These are phyloP conservation scores for Quercus mongolica DNA, from an alignment of 306 rosid species.

Conservation along the genomic window DNA sequence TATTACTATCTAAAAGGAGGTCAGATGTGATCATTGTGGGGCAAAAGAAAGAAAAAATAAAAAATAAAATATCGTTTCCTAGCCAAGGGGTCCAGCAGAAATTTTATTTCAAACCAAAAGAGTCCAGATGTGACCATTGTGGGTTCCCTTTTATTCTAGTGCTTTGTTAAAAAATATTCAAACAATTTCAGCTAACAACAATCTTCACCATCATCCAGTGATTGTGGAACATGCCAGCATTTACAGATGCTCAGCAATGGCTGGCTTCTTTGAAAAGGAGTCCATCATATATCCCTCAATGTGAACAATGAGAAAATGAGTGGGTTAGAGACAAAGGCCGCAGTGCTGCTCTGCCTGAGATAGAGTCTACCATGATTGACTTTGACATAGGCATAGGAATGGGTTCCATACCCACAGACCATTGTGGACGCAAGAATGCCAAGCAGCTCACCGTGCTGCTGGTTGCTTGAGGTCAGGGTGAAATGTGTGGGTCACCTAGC, in stretches of 20 bases:
- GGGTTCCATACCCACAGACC: conserved; percentile 85
- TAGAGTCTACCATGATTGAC: conserved; percentile 58
- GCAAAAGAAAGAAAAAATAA: too few species aligned
- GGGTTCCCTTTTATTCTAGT: neutral
- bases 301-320: conserved; percentile 79
- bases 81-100: neutral
- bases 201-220: conserved; percentile 36
- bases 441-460: too few species aligned
- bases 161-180: too few species aligned
- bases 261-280: conserved; percentile 78
- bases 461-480: too few species aligned
- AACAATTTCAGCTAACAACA: neutral
- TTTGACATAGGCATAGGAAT: conserved; percentile 81
- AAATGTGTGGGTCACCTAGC: too few species aligned
- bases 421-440: conserved; percentile 16
- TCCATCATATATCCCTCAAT: conserved; percentile 83
- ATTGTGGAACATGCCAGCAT: conserved; percentile 82
- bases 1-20: too few species aligned
- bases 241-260: conserved; percentile 67
- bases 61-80: neutral
- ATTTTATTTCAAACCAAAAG: neutral
- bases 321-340: conserved; percentile 73
- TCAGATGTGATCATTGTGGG: too few species aligned
- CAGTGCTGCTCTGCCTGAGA: too few species aligned
- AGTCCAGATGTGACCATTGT: neutral